Conservation (phyloP, 129 eudicot genomes). For the Tagetes erecta region DNA sequence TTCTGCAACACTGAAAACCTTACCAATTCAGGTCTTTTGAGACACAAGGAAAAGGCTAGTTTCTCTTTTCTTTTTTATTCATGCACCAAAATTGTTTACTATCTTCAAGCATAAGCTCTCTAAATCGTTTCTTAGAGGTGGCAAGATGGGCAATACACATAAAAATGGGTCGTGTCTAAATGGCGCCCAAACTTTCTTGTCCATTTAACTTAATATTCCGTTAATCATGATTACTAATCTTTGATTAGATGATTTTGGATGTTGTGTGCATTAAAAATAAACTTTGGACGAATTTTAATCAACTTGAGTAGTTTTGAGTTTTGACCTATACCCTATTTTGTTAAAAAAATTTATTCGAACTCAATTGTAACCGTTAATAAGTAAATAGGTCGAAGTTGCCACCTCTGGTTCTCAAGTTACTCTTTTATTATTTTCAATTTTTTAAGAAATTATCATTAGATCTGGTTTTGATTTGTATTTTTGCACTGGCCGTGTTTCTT, state of each 20-base stretch:
- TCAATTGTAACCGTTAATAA: not conserved
- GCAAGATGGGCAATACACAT: not conserved
- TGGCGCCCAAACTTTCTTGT: not conserved
- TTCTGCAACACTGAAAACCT: conserved; percentile 57
- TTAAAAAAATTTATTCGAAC: not conserved
- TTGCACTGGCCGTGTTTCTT: not conserved
- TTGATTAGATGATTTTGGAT: not conserved
- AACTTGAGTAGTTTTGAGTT: not conserved
- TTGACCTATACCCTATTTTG: not conserved
- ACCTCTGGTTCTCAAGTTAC: not conserved
- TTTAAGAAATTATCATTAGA: conserved; percentile 3
- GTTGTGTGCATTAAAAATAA: not conserved
- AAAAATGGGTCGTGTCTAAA: not conserved
- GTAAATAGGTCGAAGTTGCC: not conserved
- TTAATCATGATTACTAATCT: not conserved
- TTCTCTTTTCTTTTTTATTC: not conserved
- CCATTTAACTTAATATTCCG: not conserved
- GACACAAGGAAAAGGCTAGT: conserved; percentile 78
- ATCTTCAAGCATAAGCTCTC: not conserved
- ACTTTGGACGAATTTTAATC: not conserved
- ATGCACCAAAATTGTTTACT: not conserved
- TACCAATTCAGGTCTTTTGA: conserved; percentile 67
- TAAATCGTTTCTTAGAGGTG: conserved; percentile 15
- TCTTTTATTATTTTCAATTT: not conserved
- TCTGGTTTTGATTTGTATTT: not conserved